Conservation (phyloP, 78 protist genomes). For the Dictyostelium firmibasis region DNA sequence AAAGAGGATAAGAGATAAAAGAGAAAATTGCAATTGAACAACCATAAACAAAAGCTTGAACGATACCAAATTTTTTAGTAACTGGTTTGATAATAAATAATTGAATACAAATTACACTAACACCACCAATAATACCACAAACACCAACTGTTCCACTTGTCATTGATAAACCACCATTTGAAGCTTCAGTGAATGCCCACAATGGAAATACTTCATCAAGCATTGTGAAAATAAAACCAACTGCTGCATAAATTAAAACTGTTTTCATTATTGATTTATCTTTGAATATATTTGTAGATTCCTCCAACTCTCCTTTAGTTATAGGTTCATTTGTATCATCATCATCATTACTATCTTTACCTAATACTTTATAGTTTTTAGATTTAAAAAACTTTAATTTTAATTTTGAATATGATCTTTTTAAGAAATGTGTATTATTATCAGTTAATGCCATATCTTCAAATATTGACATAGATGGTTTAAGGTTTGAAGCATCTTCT, state of each 20-base stretch:
- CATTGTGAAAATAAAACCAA: constrained; percentile 57
- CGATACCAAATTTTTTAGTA: constrained; percentile 4
- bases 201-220: constrained; percentile 52
- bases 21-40: not conserved
- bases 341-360: not conserved
- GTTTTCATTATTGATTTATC: constrained; percentile 37
- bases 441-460: not conserved
- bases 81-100: constrained; percentile 18
- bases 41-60: constrained; percentile 17
- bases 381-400: not conserved
- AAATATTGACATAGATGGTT: not conserved
- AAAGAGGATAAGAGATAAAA: not conserved
- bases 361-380: not conserved
- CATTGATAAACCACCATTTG: constrained; percentile 33
- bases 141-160: not conserved
- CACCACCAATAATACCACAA: constrained; percentile 67
- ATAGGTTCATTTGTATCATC: not conserved
- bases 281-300: constrained; percentile 6
- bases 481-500: not conserved
- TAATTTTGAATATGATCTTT: not conserved
- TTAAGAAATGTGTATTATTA: not conserved
- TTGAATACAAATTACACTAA: constrained; percentile 1
- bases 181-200: constrained; percentile 30
- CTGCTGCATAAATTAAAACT: not conserved
- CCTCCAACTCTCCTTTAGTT: not conserved